Evolutionary conservation across 2,329 filamentous ascomycete species (phyloP), one percentile per base, ranked within the genome.

Genomic region (Fusarium sterilihyphosum): DNA sequence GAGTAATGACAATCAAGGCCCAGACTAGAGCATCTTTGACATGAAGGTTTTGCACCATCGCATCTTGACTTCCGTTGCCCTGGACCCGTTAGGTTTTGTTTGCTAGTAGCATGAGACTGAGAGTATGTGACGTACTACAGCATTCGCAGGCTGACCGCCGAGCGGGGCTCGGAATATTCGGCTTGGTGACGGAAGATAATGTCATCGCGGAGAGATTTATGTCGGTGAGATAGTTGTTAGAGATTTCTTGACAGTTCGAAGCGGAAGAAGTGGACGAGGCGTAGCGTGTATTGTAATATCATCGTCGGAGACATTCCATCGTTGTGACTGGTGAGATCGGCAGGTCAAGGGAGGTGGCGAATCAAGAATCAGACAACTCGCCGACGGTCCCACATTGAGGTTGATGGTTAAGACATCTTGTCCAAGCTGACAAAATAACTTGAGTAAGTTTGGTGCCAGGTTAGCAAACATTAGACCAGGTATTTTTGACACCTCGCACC

Each of bases 1-100:
- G 62, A 62, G 20, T 65, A 65, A 1, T 38, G 18, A 6, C 62
- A 65, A 6, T n/a, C 31, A 9, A 63, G 31, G 0, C 38, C 46
- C 3, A 44, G 3, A 0, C 5, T 12, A 0, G 14, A n/a, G 20
- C 62, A 65, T 17, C 62, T 44, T 0, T 9, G 37, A 6, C 62
- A 65, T 11, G 14, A 13, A 1, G 58, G 62, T 1, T 8, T 63
- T 1, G 29, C 58, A 7, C 62, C 58, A 12, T 63, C 35, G 4
- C 62, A 65, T 11, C 61, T 63, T 14, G 44, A 37, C 31, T 63
- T 65, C 7, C 59, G 38, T 37, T 46, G 26, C 6, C 62, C 62
- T 65, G 1, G 13, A 18, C 10, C 8, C 18, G 7, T 65, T 12
- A 66, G 41, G 11, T 4, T 54, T 31, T 5, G 6, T 18, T 18